Conservation (phyloP, 441 rosid species). For the Mallotus repandus region DNA sequence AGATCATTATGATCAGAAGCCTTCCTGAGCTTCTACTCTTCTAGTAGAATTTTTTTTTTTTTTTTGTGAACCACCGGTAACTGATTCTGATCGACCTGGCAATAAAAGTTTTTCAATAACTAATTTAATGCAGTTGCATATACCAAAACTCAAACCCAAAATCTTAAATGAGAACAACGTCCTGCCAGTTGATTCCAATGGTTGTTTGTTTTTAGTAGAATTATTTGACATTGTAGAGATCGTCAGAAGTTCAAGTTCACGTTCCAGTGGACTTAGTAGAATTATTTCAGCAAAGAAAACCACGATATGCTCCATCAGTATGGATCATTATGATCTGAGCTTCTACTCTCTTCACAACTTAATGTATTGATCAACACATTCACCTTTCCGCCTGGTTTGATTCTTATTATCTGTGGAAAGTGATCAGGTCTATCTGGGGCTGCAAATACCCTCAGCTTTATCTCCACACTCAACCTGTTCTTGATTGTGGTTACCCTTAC, state of each 20-base stretch:
- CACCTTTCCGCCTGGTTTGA: slow-evolving; percentile 6
- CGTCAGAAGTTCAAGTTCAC: no score
- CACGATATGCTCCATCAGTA: slow-evolving; percentile 7
- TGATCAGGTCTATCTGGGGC: slow-evolving; percentile 8
- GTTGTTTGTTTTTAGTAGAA: no score
- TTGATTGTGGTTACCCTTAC: background rate
- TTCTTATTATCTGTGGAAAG: slow-evolving; percentile 2
- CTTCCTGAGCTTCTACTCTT: slow-evolving; percentile 2
- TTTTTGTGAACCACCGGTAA: no score
- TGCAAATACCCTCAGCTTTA: slow-evolving; percentile 15
- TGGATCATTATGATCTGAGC: slow-evolving; percentile 3
- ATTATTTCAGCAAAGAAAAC: slow-evolving; percentile 4
- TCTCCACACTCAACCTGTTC: background rate
- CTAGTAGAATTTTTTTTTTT: no score
- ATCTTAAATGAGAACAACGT: no score
- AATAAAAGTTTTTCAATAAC: no score
- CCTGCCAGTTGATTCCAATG: no score
- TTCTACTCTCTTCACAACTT: background rate
- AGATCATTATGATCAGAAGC: background rate
- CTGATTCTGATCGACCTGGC: no score
- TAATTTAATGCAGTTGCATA: no score
- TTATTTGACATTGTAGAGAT: no score
- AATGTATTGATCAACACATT: background rate
- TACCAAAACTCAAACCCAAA: no score
- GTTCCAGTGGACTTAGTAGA: no score